These are phyloP conservation scores for Effrenium voratum DNA, from an alignment of 73 alveolate genomes.

Conservation along the genomic window DNA sequence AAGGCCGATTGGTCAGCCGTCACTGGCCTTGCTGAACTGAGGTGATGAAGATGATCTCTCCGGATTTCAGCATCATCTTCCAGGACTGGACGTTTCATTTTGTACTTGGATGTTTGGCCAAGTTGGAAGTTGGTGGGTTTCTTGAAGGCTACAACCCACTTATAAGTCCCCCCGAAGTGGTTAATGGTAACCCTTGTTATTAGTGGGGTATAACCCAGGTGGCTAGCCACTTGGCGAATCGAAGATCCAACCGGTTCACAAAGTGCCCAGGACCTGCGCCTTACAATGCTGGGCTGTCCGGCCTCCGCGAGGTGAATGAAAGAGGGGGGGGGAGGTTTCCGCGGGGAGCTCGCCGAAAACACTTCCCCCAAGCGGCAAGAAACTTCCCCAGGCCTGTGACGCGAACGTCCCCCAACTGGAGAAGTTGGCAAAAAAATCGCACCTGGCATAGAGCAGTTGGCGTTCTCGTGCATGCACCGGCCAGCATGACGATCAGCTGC, in stretches of 20 bases:
- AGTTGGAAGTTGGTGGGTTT: not conserved
- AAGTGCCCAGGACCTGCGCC: conserved; percentile 4
- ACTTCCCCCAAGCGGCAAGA: too few relatives aligned
- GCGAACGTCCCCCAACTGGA: too few relatives aligned
- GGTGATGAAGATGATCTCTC: conserved; percentile 57
- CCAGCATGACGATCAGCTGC: conserved; percentile 61
- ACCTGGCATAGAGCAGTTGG: too few relatives aligned
- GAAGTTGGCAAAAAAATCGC: too few relatives aligned
- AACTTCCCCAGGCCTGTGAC: too few relatives aligned
- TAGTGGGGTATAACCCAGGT: not conserved
- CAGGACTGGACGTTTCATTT: not conserved
- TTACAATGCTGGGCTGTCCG: conserved; percentile 43
- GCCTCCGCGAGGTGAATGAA: conserved; percentile 43
- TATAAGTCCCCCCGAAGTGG: too few relatives aligned
- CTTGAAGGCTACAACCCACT: too few relatives aligned
- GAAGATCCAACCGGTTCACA: not conserved
- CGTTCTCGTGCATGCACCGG: not conserved
- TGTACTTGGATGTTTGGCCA: not conserved
- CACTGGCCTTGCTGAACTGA: not conserved
- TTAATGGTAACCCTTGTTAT: too few relatives aligned
- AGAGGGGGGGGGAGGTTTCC: too few relatives aligned
- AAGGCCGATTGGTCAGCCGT: not conserved
- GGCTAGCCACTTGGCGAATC: not conserved
- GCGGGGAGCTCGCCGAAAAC: too few relatives aligned
- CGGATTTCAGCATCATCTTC: conserved; percentile 25